Base-by-base conservation (phyloP, 140 eudicot species). In the Cichorium intybus region DNA sequence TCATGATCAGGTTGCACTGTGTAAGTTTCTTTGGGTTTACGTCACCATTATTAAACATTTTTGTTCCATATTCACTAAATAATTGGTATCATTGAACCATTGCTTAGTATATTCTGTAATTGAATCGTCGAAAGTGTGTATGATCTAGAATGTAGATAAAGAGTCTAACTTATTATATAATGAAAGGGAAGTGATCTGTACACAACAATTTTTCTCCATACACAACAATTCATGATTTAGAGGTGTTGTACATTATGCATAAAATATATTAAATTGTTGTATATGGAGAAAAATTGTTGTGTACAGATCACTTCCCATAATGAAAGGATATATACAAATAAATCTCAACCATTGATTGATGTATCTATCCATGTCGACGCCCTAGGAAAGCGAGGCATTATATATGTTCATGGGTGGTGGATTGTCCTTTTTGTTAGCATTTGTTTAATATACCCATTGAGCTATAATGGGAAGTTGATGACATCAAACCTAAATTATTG, bases 401-500 rank as follows among this genome's bases (percentile, higher is more conserved):
- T 1, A 22, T 62, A 9, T 64, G 6, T 16, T 16, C 26, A 45
- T 62, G 71, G 56, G 17, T 31, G 43, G 56, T 54, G 34, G 58
- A 56, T 60, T 35, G 17, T 64, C 58, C 7, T 29, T 47, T 33
- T 69, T 5, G 22, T 8, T n/a, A 31, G 12, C 24, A 69, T 18
- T 29, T 70, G 21, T 18, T 70, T 58, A 59, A n/a, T 23, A 15
- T 24, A 22, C 48, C 34, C 4, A 17, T 39, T n/a, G 43, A 55
- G 27, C 60, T 26, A 72, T 41, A 24, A 39, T 72, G 52, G 66
- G 57, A 64, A 72, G 46, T 63, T 54, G 62, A 58, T 72, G 78
- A 63, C 66, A 63, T 63, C 77, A 54, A 55, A 56, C 34, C 77
- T 64, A 34, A 10, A 72, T 72, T 63, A 72, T 72, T 72, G 65